phyloP scores from a whole-genome alignment of 768 basidiomycete genomes.

The Amanita rubescens region DNA sequence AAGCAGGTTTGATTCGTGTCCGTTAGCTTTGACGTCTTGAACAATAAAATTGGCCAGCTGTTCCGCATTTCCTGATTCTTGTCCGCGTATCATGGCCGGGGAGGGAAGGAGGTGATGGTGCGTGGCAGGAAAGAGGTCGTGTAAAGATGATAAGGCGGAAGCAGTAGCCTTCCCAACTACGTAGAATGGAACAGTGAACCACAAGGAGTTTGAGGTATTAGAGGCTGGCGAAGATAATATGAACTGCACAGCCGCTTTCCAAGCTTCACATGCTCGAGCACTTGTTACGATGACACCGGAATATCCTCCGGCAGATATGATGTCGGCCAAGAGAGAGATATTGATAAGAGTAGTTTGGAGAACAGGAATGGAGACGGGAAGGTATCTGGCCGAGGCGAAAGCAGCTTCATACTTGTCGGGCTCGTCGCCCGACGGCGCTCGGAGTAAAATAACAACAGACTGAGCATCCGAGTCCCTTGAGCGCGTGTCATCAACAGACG shows the following conservation, averaged over 20 bases:
- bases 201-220: constrained; percentile 16
- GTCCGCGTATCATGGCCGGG: constrained; percentile 30
- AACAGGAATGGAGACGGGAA: constrained; percentile 56
- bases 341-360: constrained; percentile 61
- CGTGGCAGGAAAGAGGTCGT: constrained; percentile 10
- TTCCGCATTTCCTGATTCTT: constrained; percentile 60
- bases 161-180: constrained; percentile 69
- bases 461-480: too few species aligned
- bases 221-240: constrained; percentile 2
- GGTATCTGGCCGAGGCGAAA: constrained; percentile 42
- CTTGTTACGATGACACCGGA: constrained; percentile 74
- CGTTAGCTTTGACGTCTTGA: constrained; percentile 17
- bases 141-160: constrained; percentile 31
- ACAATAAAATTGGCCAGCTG: constrained; percentile 61
- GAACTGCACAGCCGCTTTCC: constrained; percentile 37
- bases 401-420: constrained; percentile 54
- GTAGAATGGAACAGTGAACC: constrained; percentile 65
- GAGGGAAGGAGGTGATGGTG: constrained; percentile 17
- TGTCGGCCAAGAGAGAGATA: constrained; percentile 31
- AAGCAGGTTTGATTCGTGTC: constrained; percentile 33
- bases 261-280: constrained; percentile 68
- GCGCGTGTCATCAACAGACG: too few species aligned
- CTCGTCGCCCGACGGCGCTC: constrained; percentile 28
- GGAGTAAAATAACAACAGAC: constrained; percentile 31
- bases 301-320: constrained; percentile 29